Evolutionary conservation across 2,329 filamentous ascomycete species (phyloP), one percentile per base, ranked within the genome.

Genomic region (Cercospora zeina): DNA sequence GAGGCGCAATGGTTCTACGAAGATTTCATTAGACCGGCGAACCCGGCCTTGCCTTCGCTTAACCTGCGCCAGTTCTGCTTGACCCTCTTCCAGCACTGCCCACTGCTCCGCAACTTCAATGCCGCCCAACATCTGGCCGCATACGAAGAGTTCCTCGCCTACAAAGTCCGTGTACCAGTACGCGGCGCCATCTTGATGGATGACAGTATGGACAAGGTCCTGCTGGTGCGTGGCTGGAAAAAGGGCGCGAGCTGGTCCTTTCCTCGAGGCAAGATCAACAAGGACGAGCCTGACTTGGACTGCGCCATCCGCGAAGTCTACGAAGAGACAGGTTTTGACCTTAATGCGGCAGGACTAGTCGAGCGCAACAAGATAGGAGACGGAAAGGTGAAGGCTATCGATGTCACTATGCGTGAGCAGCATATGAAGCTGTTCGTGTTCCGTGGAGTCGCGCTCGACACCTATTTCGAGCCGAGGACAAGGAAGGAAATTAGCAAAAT

Each of bases 1-100:
- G 96, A 99, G 79, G 95, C 95, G 71, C 96, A 99, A 87, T 99
- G 95, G 95, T 99, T 96, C 79, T 99, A 99, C 85, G 95, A 99
- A 82, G 95, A 99, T 78, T 99, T 99, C 75, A 91, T 99, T 75
- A 90, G 95, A 53, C 93, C 93, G 9, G 64, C 67, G 24, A 97
- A 77, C 88, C 92, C 57, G 84, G 21, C 84, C 39, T 83, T 99
- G 10, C 95, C 95, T 4, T 92, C 89, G 59, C 89, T 97, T 82
- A 86, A 87, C 50, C 83, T 99, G 34, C 88, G 90, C 68, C 87
- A 83, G 56, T 99, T 99, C 77, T 93, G 90, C 71, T 82, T 96
- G 63, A 86, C 89, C 69, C 96, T 99, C 70, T 97, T 97, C 75
- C 88, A 93, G 70, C 93, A 97, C 74, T 97, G 93, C 70, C 95